Conservation (phyloP, 352 stramenopile species). For the Globisporangium uncinulatum region DNA sequence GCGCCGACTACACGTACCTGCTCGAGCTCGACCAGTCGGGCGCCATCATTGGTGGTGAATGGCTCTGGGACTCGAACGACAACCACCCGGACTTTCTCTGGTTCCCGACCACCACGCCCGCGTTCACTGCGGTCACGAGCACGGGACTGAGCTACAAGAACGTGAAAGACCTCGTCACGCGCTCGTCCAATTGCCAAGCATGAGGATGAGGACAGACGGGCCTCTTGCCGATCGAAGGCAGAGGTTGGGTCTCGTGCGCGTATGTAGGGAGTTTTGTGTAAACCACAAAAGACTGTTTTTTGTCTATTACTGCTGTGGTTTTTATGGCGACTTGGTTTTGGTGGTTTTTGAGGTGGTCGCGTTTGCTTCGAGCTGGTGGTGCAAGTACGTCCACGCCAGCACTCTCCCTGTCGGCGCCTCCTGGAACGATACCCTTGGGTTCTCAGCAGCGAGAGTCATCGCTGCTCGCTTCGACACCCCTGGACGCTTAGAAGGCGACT, state of each 20-base stretch:
- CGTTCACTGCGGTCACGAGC: conserved; percentile 2
- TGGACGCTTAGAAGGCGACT: conserved; percentile 10
- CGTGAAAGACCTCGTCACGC: conserved; percentile 8
- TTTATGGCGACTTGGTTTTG: no score
- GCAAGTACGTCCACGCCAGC: conserved; percentile 32
- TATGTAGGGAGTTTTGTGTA: background rate
- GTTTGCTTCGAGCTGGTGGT: conserved; percentile 31
- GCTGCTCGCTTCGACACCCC: no score
- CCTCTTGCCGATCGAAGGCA: background rate
- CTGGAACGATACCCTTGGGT: background rate
- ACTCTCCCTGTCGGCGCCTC: background rate
- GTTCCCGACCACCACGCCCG: conserved; percentile 41
- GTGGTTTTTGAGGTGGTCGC: background rate
- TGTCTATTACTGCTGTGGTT: no score
- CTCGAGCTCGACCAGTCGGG: conserved; percentile 53
- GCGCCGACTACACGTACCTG: conserved; percentile 59
- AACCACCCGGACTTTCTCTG: conserved; percentile 71
- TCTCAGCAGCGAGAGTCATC: background rate
- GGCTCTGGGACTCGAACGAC: conserved; percentile 40
- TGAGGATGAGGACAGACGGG: background rate
- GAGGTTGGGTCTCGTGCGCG: background rate
- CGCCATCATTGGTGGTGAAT: conserved; percentile 68
- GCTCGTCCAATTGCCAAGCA: conserved; percentile 8
- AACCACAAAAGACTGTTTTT: background rate
- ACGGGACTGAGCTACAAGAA: conserved; percentile 14